Evolutionary conservation across 345 rosid genomes (phyloP), one percentile per base, ranked within the genome.

Genomic region (Citrus australasica): DNA sequence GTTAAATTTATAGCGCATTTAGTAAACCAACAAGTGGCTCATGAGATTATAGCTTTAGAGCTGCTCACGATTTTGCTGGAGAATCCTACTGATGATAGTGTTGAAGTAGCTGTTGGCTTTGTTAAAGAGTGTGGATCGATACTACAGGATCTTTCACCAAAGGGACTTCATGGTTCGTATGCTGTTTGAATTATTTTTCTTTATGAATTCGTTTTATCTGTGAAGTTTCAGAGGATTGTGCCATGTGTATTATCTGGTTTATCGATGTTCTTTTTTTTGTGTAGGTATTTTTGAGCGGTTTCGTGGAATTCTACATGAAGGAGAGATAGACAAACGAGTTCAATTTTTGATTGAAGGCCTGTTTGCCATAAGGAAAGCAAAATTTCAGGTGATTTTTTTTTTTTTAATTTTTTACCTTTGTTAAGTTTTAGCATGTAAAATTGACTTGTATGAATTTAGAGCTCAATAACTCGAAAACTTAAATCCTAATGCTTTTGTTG

Each of bases 241-340:
- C 51, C 51, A 11, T 13, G 16, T 24, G 25, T 40, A 55, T 55
- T 35, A 11, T 16, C 16, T 67, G 53, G 67, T 71, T 17, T 67
- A 22, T 14, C 62, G 27, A 14, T 35, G n/a, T 24, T 61, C 69
- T 76, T 63, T 83, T 67, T 58, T 77, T 68, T 76, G 33, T 83
- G 21, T 88, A 95, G 99, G 96, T 62, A 92, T 92, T 69, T 93
- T 95, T 88, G 98, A 95, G 83, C 87, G 98, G 61, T 94, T 95
- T 80, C 97, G 95, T 67, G 98, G 97, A 56, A 94, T 95, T 71
- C 91, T 96, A 77, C 98, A 92, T 79, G 99, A 96, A 85, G 99
- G 98, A 83, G 97, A 96, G 86, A 96, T 94, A 25, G 97, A 94
- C 79, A 94, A 92, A 83, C 86, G 98, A 24, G 99, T 96, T 70